Conservation (phyloP, 1,139 yeast species). For the Pichia sp. region DNA sequence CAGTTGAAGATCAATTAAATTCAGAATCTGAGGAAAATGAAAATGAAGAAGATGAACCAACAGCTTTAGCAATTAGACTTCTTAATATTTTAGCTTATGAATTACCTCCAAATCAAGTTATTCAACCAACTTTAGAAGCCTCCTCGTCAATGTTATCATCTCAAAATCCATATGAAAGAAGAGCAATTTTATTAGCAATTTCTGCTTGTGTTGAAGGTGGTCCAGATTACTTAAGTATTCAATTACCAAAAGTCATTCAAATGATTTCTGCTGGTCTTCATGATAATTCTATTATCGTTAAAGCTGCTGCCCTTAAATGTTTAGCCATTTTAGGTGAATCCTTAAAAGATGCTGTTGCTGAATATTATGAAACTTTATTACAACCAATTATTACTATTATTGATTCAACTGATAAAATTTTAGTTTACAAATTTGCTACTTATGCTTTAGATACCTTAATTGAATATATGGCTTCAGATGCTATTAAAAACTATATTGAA, state of each 20-base stretch:
- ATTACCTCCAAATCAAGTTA: slow-evolving; percentile 89
- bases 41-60: slow-evolving; percentile 83
- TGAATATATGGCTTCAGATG: slow-evolving; percentile 86
- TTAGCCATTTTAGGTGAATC: slow-evolving; percentile 75
- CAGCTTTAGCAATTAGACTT: slow-evolving; percentile 73
- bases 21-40: slow-evolving; percentile 86
- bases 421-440: slow-evolving; percentile 87
- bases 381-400: slow-evolving; percentile 85
- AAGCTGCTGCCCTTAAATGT: slow-evolving; percentile 82
- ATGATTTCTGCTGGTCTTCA: slow-evolving; percentile 70
- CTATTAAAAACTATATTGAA: slow-evolving; percentile 73
- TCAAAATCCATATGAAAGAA: slow-evolving; percentile 66
- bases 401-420: slow-evolving; percentile 77
- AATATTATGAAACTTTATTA: slow-evolving; percentile 71
- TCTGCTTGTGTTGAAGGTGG: slow-evolving; percentile 89
- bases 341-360: slow-evolving; percentile 78
- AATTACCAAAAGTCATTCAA: slow-evolving; percentile 67
- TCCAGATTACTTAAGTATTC: slow-evolving; percentile 82
- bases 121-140: slow-evolving; percentile 69
- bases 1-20: slow-evolving; percentile 67
- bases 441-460: slow-evolving; percentile 85
- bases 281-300: slow-evolving; percentile 71
- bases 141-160: slow-evolving; percentile 61
- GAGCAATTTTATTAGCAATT: slow-evolving; percentile 79
- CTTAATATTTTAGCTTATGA: slow-evolving; percentile 73